A percentile compares a stretch with the other conserved stretches of the same genome.
Evolutionary conservation across 2,329 filamentous ascomycete genomes (phyloP).

Genomic region (Alternaria brassicicola): DNA sequence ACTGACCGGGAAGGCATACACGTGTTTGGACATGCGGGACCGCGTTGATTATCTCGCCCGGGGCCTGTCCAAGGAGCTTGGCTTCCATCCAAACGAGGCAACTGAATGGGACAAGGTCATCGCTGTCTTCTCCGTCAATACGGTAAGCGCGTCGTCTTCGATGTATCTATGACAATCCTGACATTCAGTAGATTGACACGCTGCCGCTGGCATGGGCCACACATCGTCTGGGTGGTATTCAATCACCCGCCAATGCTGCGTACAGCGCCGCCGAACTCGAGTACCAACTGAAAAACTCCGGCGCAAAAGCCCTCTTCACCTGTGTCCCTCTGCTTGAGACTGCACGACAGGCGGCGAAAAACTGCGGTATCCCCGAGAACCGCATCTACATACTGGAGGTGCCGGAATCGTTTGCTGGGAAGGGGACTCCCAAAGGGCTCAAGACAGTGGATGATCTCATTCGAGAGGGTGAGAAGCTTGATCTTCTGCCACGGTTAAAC

Average conservation of each 20-base stretch:
- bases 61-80: conserved; percentile 72
- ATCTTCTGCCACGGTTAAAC: conserved; percentile 60
- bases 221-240: conserved; percentile 75
- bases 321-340: conserved; percentile 69
- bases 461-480: conserved; percentile 62
- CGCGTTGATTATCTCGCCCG: conserved; percentile 71
- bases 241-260: conserved; percentile 75
- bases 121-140: conserved; percentile 79
- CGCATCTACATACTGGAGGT: conserved; percentile 73
- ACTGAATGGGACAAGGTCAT: conserved; percentile 83
- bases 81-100: conserved; percentile 71
- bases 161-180: conserved; percentile 12
- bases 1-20: conserved; percentile 71
- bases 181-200: conserved; percentile 68
- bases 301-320: conserved; percentile 73
- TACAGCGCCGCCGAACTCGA: conserved; percentile 73
- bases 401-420: conserved; percentile 60
- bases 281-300: conserved; percentile 73
- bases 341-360: conserved; percentile 68
- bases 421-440: conserved; percentile 57
- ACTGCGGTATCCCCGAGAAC: conserved; percentile 66
- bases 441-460: conserved; percentile 72
- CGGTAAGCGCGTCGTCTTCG: conserved; percentile 57
- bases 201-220: conserved; percentile 74
- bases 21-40: conserved; percentile 66